Base-by-base conservation (phyloP, 805 yeast genomes). In the Suhomyces sp. region DNA sequence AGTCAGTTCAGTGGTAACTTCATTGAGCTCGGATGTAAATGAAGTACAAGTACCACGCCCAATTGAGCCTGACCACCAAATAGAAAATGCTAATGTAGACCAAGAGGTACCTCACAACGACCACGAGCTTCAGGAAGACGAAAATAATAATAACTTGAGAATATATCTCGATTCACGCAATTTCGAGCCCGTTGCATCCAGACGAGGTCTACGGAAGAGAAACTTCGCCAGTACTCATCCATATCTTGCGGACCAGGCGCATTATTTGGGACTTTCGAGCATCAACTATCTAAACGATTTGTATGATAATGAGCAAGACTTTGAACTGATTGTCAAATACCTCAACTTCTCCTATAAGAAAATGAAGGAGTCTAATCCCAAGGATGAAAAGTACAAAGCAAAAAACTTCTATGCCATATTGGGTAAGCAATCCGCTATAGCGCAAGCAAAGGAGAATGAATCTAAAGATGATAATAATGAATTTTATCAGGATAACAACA, bases 191-290 rank as follows among this genome's bases (percentile, higher is more conserved):
- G 42, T 38, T 5, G 31, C 53, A 2, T 53, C 60, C 12, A 48
- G 71, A 49, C 45, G 77, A 49, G 69, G 76, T 26, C 60, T 73
- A 13, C 58, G 80, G 4, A 72, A 74, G 56, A 60, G 80, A 26
- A 76, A 71, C 24, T 76, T 76, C 51, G 72, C 80, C 3, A 71
- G 76, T 57, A 64, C 77, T 4, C 77, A 74, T 58, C 80, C 80
- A 0, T 76, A 76, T 55, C 56, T 76, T 26, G 74, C 77, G 9
- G 80, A 76, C 57, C 75, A 73, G 52, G 78, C 78, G 4, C 76
- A 74, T 51, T 76, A 74, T 66, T 62, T 76, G 35, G 79, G 74
- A 3, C 62, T 76, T 12, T 66, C 76, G 4, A 64, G 69, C 41
- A 54, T 63, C 10, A 71, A 68, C 44, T 67, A 69, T 50, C 59